These are phyloP conservation scores for Entoloma clypeatum DNA, from an alignment of 1,284 basidiomycete species.

Conservation along the genomic window DNA sequence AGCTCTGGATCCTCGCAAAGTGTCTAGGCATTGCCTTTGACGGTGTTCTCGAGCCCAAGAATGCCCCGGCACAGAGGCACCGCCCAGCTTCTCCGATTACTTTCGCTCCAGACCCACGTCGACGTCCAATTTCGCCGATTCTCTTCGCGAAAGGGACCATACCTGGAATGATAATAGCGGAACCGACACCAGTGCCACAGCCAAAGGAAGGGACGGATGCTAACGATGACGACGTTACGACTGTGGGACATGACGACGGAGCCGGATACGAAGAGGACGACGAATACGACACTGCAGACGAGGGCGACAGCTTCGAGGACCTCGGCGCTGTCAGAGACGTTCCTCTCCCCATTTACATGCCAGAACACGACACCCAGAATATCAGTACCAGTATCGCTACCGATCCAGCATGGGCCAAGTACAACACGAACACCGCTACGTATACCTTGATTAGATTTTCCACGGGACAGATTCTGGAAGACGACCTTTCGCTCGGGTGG, in stretches of 20 bases:
- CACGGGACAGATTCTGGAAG: constrained; percentile 63
- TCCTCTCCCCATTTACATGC: constrained; percentile 5
- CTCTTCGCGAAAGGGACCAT: constrained; percentile 43
- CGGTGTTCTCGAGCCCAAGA: background rate
- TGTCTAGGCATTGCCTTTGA: background rate
- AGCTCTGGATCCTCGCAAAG: constrained; percentile 31
- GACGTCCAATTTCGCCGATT: constrained; percentile 54
- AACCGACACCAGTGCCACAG: background rate
- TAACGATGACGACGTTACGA: background rate
- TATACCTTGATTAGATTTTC: constrained; percentile 57
- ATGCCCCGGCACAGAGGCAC: constrained; percentile 8
- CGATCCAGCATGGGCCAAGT: constrained; percentile 8
- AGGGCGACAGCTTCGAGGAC: constrained; percentile 16
- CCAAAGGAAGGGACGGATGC: constrained; percentile 4
- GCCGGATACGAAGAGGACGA: constrained; percentile 35
- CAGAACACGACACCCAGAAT: constrained; percentile 5
- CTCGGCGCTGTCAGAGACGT: background rate
- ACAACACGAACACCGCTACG: constrained; percentile 25
- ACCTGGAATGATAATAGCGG: constrained; percentile 15
- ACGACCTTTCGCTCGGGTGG: constrained; percentile 53
- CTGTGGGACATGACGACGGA: too few species aligned
- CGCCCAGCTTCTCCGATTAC: constrained; percentile 29
- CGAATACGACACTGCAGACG: constrained; percentile 24
- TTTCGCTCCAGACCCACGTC: constrained; percentile 40
- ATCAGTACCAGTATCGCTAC: background rate